phyloP scores from a whole-genome alignment of 768 basidiomycete species.

The Mrakia gelida region DNA sequence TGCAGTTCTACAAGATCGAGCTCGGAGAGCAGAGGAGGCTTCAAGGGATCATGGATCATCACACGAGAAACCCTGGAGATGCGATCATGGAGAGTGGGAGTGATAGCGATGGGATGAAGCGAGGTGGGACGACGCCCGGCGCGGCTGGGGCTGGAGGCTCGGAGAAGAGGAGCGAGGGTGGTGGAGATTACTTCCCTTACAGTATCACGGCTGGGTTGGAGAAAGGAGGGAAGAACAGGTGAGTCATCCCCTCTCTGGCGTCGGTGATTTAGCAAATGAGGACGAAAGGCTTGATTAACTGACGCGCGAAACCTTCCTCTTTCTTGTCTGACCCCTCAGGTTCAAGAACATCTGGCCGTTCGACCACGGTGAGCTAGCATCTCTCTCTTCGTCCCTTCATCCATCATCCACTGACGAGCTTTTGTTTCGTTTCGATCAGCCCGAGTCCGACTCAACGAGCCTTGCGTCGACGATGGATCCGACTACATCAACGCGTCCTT shows the following conservation, averaged over 20 bases:
- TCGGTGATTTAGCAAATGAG: too few species aligned
- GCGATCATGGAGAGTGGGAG: constrained; percentile 29
- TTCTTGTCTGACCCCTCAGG: constrained; percentile 45
- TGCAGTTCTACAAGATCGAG: constrained; percentile 91
- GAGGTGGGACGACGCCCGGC: constrained; percentile 33
- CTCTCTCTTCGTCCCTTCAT: background rate
- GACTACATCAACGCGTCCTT: constrained; percentile 96
- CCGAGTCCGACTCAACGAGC: constrained; percentile 64
- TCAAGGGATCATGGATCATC: constrained; percentile 87
- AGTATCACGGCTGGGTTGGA: constrained; percentile 94
- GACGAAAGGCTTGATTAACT: background rate
- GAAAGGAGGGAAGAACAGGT: constrained; percentile 91
- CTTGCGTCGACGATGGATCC: constrained; percentile 52
- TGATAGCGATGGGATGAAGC: constrained; percentile 35
- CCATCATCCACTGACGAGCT: background rate
- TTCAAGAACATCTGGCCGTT: constrained; percentile 96
- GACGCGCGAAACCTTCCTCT: background rate
- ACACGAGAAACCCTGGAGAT: constrained; percentile 53
- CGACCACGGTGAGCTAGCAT: constrained; percentile 23
- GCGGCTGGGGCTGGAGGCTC: background rate
- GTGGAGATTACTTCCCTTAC: constrained; percentile 62
- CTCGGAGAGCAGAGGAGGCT: constrained; percentile 82
- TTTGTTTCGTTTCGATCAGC: constrained; percentile 61
- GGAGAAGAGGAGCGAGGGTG: constrained; percentile 10
- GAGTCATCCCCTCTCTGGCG: constrained; percentile 37